Base-by-base conservation (phyloP, 805 yeast genomes). In the Diddensiella caesifluorescens region DNA sequence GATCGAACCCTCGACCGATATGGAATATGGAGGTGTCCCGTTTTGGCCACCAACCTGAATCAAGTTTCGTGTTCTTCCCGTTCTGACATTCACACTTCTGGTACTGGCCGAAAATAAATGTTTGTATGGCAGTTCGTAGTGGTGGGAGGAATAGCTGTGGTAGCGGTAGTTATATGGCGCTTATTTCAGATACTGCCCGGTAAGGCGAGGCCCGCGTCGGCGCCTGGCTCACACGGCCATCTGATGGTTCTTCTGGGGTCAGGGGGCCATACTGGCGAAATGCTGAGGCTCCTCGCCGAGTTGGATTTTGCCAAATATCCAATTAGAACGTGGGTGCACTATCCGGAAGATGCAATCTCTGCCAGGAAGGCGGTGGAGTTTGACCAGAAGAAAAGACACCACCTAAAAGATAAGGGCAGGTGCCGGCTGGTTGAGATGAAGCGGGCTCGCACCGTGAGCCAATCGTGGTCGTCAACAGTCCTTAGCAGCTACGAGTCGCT, bases 191-290 rank as follows among this genome's bases (percentile, higher is more conserved):
- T 29, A 7, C 9, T 29, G 7, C 32, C 32, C 6, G 32, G 32
- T 19, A 13, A 29, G 15, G 7, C 27, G 7, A 7, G 15, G 15
- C n/a, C n/a, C n/a, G n/a, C n/a, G n/a, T n/a, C n/a, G n/a, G n/a
- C n/a, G n/a, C n/a, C n/a, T n/a, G n/a, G n/a, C n/a, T n/a, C n/a
- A n/a, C n/a, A n/a, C n/a, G n/a, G n/a, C n/a, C 32, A 29, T 29
- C 32, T 76, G 19, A 71, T 83, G 73, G 66, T 83, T 0, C 69
- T 87, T n/a, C 63, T 90, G 7, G 97, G 97, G 0, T 87, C 96
- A 0, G 98, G 98, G 2, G 97, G 97, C 2, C 97, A 88, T 55
- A 88, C 97, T 0, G 97, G 96, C 1, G 97, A 90, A 60, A 86
- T 90, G 94, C 60, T 89, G n/a, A 67, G 89, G 20, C 67, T 90